Conservation (phyloP, 2,329 filamentous ascomycete genomes). For the Aspergillus intermedius region DNA sequence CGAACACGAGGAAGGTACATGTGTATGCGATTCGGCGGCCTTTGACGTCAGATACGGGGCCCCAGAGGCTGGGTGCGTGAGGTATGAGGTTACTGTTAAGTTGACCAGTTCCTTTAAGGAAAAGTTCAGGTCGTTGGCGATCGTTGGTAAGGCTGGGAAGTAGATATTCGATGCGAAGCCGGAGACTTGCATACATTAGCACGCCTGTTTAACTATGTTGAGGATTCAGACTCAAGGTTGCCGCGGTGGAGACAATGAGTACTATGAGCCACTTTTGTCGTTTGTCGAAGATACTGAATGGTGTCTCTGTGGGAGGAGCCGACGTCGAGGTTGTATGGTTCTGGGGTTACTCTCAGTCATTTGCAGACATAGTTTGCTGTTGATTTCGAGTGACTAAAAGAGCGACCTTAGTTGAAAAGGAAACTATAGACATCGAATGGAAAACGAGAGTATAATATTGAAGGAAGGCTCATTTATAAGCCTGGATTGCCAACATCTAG, state of each 20-base stretch:
- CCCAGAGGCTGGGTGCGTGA: conserved; percentile 39
- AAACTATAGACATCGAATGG: no score
- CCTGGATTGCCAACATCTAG: no score
- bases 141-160: conserved; percentile 39
- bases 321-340: no score
- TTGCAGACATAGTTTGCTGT: no score
- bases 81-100: conserved; percentile 42
- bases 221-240: conserved; percentile 38
- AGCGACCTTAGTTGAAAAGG: no score
- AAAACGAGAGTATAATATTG: no score
- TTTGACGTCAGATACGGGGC: conserved; percentile 33
- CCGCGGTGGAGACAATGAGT: conserved; percentile 43
- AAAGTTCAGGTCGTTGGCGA: conserved; percentile 38
- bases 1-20: conserved; percentile 34
- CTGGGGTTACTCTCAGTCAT: no score
- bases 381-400: no score
- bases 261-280: conserved; percentile 46
- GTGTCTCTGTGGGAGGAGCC: no score
- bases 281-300: conserved; percentile 40
- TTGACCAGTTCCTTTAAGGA: conserved; percentile 35
- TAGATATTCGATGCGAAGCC: conserved; percentile 44
- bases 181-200: conserved; percentile 23
- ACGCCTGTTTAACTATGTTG: neutral
- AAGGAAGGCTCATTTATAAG: no score
- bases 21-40: conserved; percentile 38